Evolutionary conservation across 1,284 basidiomycete genomes (phyloP).

Genomic region (Amylostereum areolatum): DNA sequence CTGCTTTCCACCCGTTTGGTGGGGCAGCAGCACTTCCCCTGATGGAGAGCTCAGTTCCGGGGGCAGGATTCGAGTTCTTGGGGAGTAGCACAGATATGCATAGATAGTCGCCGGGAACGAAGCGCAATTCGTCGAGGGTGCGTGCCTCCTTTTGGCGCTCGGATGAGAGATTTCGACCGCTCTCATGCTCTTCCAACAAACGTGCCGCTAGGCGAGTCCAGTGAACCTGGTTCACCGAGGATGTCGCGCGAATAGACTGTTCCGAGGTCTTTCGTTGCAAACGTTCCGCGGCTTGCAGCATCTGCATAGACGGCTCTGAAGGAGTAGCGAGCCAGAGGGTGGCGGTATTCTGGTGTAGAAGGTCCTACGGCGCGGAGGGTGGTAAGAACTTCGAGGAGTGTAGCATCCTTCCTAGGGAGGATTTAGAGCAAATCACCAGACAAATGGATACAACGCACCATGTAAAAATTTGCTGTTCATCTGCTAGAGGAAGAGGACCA

Average conservation of each 20-base stretch:
- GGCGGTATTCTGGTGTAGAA: slow-evolving; percentile 59
- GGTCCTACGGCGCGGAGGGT: slow-evolving; percentile 65
- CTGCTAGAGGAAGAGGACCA: slow-evolving; percentile 61
- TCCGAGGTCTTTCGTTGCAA: slow-evolving; percentile 69
- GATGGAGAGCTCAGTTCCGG: slow-evolving; percentile 29
- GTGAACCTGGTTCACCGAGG: slow-evolving; percentile 64
- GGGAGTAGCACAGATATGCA: slow-evolving; percentile 66
- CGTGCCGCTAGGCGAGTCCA: slow-evolving; percentile 50
- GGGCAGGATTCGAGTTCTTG: slow-evolving; percentile 46
- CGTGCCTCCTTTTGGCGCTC: slow-evolving; percentile 51
- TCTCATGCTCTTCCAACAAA: slow-evolving; percentile 48
- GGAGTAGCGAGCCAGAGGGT: slow-evolving; percentile 70
- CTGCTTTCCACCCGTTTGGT: slow-evolving; percentile 35
- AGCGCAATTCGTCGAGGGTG: slow-evolving; percentile 69
- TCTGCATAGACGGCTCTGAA: slow-evolving; percentile 76
- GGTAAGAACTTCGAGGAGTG: slow-evolving; percentile 67
- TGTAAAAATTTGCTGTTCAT: slow-evolving; percentile 73
- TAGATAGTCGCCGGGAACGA: slow-evolving; percentile 73
- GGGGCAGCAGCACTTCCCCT: slow-evolving; percentile 38
- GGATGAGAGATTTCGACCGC: slow-evolving; percentile 17
- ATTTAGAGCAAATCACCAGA: too few relatives aligned
- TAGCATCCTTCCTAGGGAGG: slow-evolving; percentile 65
- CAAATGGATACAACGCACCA: slow-evolving; percentile 41
- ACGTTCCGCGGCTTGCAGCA: slow-evolving; percentile 58
- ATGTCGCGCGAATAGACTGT: slow-evolving; percentile 76